Evolutionary conservation across 371 early-diverging fungal species (phyloP), one percentile per base, ranked within the genome.

Genomic region (Syncephalastrum contaminatum): DNA sequence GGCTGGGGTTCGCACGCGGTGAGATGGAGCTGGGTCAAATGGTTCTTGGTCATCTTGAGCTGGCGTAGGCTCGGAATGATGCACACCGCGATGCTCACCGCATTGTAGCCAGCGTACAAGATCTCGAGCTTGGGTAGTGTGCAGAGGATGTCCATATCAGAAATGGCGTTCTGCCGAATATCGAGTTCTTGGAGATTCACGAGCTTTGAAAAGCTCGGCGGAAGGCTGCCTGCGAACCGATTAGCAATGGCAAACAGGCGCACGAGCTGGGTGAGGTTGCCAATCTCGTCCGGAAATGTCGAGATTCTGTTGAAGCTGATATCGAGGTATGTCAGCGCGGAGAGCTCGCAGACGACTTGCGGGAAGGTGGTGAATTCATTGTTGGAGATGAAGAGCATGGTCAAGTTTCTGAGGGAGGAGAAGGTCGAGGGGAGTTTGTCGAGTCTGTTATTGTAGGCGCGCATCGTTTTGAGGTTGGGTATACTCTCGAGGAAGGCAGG

Each of bases 261-360:
- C 25, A 70, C 59, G 25, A 96, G 62, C 18, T 82, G 71, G 2
- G 56, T 58, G 19, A 95, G 67, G 3, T 87, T 69, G 4, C 89
- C 82, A 44, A 95, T 90, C 24, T 79, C 81, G 2, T 87, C 82
- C 10, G 95, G 92, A 15, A 95, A 72, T 10, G 60, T 71, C 4
- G 82, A 62, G 14, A 96, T 91, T 49, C 88, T 83, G 69, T 94
- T 94, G 59, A 90, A 91, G 44, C 89, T 90, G 44, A 95, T 64
- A 63, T 96, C 93, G 12, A 96, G 77, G 41, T 88, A 81, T 6
- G 67, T 72, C 20, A 96, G 73, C 7, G 75, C 62, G 2, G 60
- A 30, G 14, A 94, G 76, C 14, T 78, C 58, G 41, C 86, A 84
- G 21, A 90, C 62, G 1, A 77, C 79, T 18, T 44, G 48, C 0